These are phyloP conservation scores for Phytophthora aleatoria DNA, from an alignment of 352 stramenopile genomes.

Conservation along the genomic window DNA sequence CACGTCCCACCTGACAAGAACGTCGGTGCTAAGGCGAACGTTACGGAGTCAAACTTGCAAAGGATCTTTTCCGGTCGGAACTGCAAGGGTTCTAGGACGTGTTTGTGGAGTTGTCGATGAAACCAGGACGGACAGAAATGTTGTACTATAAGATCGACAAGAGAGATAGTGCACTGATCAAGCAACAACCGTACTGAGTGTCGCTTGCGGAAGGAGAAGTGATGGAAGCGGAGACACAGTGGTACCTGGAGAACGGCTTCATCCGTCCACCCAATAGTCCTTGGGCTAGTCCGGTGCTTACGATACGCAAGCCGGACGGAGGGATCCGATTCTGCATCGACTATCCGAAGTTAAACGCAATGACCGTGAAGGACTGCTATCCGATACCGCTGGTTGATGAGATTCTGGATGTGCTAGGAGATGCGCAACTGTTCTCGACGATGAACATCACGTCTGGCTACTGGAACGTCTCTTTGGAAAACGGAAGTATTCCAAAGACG, in stretches of 20 bases:
- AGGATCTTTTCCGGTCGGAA: not conserved
- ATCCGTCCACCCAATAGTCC: not conserved
- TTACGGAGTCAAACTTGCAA: not conserved
- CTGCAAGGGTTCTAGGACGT: not conserved
- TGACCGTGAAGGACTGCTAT: slow-evolving; percentile 19
- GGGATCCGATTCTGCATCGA: slow-evolving; percentile 23
- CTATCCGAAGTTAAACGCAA: slow-evolving; percentile 10
- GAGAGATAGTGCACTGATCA: not conserved
- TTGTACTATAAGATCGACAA: slow-evolving; percentile 16
- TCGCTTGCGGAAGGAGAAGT: slow-evolving; percentile 1
- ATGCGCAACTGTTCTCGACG: not conserved
- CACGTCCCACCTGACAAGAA: too few species aligned
- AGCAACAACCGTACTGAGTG: slow-evolving; percentile 18
- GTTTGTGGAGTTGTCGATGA: slow-evolving; percentile 6
- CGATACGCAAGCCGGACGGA: slow-evolving; percentile 16
- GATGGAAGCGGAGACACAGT: not conserved
- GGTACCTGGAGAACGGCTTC: not conserved
- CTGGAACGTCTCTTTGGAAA: not conserved
- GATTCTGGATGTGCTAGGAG: slow-evolving; percentile 9
- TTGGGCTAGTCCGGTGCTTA: slow-evolving; percentile 1
- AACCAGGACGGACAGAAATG: not conserved
- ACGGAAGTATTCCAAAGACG: not conserved
- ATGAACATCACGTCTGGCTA: not conserved
- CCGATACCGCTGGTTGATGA: slow-evolving; percentile 19
- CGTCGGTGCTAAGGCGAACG: too few species aligned